Evolutionary conservation across 306 rosid species (phyloP).

Genomic region (Morella rubra): DNA sequence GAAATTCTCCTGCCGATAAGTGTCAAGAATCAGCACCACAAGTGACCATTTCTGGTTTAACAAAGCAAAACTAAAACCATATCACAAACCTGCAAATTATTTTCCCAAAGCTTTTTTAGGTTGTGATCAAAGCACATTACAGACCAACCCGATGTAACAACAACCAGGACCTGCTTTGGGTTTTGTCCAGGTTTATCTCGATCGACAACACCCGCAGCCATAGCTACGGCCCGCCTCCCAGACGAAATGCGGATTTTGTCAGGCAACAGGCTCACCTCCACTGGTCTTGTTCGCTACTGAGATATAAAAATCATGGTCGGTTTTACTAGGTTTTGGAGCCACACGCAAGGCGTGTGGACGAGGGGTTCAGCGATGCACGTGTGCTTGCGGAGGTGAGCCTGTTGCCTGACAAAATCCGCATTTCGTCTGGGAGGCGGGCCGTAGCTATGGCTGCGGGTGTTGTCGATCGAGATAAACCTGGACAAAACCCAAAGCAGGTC

Average conservation of each 20-base stretch:
- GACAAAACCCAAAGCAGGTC: slow-evolving; percentile 73
- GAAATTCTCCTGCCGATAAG: slow-evolving; percentile 70
- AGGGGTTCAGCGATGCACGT: slow-evolving; percentile 86
- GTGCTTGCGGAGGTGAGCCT: slow-evolving; percentile 73
- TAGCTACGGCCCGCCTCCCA: slow-evolving; percentile 93
- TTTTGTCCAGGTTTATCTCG: slow-evolving; percentile 64
- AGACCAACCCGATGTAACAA: slow-evolving; percentile 94
- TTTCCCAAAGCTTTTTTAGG: slow-evolving; percentile 89
- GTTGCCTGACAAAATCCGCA: slow-evolving; percentile 88
- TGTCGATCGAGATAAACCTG: slow-evolving; percentile 67
- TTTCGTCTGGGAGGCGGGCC: slow-evolving; percentile 82
- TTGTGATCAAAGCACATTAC: slow-evolving; percentile 98
- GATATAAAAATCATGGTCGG: slow-evolving; percentile 12
- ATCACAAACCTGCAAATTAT: slow-evolving; percentile 74
- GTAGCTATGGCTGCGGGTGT: slow-evolving; percentile 95
- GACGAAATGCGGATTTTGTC: slow-evolving; percentile 83
- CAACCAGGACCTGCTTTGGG: slow-evolving; percentile 82
- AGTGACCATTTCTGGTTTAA: slow-evolving; percentile 1
- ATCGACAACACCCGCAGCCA: slow-evolving; percentile 88
- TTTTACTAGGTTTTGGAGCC: slow-evolving; percentile 82
- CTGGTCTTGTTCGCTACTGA: slow-evolving; percentile 14
- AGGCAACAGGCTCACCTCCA: slow-evolving; percentile 70
- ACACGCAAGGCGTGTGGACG: slow-evolving; percentile 79
- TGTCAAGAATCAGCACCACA: slow-evolving; percentile 24
- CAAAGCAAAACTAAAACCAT: slow-evolving; percentile 5